A percentile compares a stretch with the other conserved stretches of the same genome.
Conservation (phyloP, 2,329 filamentous ascomycete genomes). For the Trichoderma breve region DNA sequence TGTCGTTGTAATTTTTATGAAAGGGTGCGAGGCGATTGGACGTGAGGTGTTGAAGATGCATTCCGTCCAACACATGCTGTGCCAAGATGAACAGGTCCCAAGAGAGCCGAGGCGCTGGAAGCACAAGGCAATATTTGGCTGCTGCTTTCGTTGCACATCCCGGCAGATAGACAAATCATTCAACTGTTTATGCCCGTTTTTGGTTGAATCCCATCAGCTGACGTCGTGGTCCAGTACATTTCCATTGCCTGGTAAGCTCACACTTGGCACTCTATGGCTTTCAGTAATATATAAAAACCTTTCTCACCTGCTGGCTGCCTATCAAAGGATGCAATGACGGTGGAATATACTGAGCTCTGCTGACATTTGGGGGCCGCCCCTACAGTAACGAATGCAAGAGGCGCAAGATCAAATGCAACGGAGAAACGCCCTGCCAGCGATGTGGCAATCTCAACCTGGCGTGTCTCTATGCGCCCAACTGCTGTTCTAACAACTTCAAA, state of each 20-base stretch:
- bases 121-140: background rate
- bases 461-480: conserved; percentile 66
- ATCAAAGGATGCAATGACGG: background rate
- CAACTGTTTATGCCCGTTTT: background rate
- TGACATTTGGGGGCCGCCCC: background rate
- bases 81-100: background rate
- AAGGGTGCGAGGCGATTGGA: background rate
- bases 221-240: conserved; percentile 47
- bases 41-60: background rate
- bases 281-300: background rate
- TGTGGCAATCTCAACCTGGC: conserved; percentile 66
- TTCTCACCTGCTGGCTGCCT: background rate
- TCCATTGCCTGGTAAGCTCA: conserved; percentile 58
- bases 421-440: conserved; percentile 64
- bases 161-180: background rate
- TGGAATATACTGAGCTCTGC: background rate
- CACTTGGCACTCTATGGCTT: background rate
- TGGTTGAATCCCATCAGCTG: background rate
- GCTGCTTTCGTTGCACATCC: background rate
- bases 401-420: conserved; percentile 75
- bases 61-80: background rate
- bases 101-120: background rate
- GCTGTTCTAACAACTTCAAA: conserved; percentile 76
- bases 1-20: background rate
- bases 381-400: conserved; percentile 69